phyloP scores from a whole-genome alignment of 2,329 filamentous ascomycete species.

The Pyrenophora graminea region DNA sequence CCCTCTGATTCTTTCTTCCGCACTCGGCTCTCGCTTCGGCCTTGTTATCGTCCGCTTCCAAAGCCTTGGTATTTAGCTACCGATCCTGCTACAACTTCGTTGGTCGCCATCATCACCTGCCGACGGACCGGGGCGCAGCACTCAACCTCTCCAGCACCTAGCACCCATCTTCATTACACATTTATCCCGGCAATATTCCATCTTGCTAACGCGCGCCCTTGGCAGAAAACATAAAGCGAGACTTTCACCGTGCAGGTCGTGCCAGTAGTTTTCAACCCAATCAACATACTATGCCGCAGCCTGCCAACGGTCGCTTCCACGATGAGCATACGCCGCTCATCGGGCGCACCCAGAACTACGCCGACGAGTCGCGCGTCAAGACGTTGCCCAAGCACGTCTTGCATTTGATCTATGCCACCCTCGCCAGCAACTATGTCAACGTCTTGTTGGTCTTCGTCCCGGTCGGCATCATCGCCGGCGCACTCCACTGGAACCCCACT shows the following conservation, averaged over 20 bases:
- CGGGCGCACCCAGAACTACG: conserved; percentile 19
- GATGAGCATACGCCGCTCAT: conserved; percentile 40
- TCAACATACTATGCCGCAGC: conserved; percentile 28
- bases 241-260: conserved; percentile 40
- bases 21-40: conserved; percentile 6
- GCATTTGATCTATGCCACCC: conserved; percentile 48
- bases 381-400: conserved; percentile 37
- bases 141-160: neutral
- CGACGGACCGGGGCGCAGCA: conserved; percentile 7
- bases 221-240: conserved; percentile 40
- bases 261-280: conserved; percentile 18
- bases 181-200: neutral
- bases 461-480: conserved; percentile 70
- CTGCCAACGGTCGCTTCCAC: conserved; percentile 32
- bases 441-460: conserved; percentile 74
- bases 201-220: conserved; percentile 16
- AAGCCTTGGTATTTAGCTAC: conserved; percentile 9
- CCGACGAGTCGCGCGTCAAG: conserved; percentile 35
- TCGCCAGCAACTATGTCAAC: conserved; percentile 65
- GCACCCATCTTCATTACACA: conserved; percentile 2
- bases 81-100: conserved; percentile 3
- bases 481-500: conserved; percentile 65
- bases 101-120: conserved; percentile 1
- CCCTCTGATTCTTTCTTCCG: conserved; percentile 13
- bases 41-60: conserved; percentile 11